Evolutionary conservation across 805 yeast species (phyloP), one percentile per base, ranked within the genome.

Genomic region (Spathaspora hagerdaliae): DNA sequence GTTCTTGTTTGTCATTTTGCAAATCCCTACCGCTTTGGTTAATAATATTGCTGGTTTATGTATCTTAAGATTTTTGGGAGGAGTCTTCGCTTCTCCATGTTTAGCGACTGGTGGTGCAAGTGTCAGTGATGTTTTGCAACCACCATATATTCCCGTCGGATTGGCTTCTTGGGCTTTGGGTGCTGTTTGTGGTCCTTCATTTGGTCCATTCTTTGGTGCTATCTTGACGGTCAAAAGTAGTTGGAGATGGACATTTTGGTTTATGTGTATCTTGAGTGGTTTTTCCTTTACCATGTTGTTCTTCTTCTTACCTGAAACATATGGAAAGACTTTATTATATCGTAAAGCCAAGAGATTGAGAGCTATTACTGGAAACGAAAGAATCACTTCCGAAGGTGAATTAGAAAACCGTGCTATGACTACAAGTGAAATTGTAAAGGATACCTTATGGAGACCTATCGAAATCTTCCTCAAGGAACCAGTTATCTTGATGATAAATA

Each of bases 81-180:
- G 87, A 3, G 51, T 81, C 26, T 71, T 78, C 46, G 76, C 82
- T 10, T 71, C 81, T 3, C 84, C 86, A 2, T 69, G 79, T 14
- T 53, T 81, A 42, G 74, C 82, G 1, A 78, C 81, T 15, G 85
- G 83, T 38, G 83, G 80, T 48, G 86, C 82, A 9, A 66, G 79
- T 5, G 57, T 80, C 37, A 74, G 77, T 29, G 86, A 82, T 56
- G 61, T 81, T 39, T 57, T 75, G 27, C 40, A 58, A 4, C 58
- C 68, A 14, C 71, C 78, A 5, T 62, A 63, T 45, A 58, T 71
- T 33, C 79, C 83, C 2, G 49, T 73, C 19, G 74, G 75, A 3
- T 61, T 81, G 42, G 77, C 77, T 7, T 47, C 66, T 6, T 81
- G 85, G 84, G 67, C 80, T 14, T 53, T 74, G 27, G 81, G 77